Percentiles rank a stretch among this genome's conserved stretches.
Conservation (phyloP, 2,329 filamentous ascomycete species). For the Verticillium klebahnii region DNA sequence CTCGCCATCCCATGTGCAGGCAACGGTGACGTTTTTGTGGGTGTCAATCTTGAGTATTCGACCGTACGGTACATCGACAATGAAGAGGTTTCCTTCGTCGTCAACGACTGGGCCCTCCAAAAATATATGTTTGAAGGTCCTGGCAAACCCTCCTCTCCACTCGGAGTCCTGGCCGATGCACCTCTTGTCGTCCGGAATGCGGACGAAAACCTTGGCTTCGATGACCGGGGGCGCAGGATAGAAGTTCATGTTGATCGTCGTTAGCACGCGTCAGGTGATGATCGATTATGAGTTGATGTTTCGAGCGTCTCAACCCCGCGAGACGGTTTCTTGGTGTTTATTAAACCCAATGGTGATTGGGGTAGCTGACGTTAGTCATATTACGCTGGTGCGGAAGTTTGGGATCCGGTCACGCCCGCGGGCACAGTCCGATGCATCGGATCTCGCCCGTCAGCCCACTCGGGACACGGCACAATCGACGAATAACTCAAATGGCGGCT, state of each 20-base stretch:
- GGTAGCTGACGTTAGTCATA: no score
- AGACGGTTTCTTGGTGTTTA: no score
- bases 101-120: conserved; percentile 31
- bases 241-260: conserved; percentile 24
- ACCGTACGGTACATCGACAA: conserved; percentile 35
- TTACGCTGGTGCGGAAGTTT: no score
- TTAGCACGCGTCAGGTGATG: no score
- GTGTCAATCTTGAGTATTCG: conserved; percentile 28
- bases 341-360: no score
- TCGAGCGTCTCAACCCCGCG: no score
- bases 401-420: no score
- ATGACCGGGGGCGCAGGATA: conserved; percentile 25
- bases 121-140: conserved; percentile 30
- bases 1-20: conserved; percentile 32
- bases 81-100: conserved; percentile 25
- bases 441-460: no score
- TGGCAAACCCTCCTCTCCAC: conserved; percentile 31
- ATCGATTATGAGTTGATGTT: no score
- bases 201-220: conserved; percentile 27
- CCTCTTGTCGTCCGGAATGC: conserved; percentile 28
- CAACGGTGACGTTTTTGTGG: conserved; percentile 22
- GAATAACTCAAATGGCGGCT: no score
- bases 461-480: no score
- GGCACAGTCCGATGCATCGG: no score
- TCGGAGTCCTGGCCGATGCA: conserved; percentile 27